Percentiles rank a stretch among this genome's conserved stretches.
These are phyloP conservation scores for Rubia balearica DNA, from an alignment of 305 asterid species.

Conservation along the genomic window DNA sequence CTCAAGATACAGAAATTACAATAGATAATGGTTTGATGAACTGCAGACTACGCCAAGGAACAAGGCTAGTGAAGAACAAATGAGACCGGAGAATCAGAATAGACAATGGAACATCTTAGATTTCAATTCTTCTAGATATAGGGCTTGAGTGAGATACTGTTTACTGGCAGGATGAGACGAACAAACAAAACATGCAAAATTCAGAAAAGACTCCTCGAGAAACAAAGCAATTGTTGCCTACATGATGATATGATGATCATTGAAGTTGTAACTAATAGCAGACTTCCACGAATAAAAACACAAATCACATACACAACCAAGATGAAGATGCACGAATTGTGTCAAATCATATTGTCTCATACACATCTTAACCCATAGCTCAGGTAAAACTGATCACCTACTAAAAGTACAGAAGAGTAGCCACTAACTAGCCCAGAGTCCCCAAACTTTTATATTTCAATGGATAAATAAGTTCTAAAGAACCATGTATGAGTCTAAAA, in stretches of 20 bases:
- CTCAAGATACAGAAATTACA: background rate
- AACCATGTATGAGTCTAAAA: background rate
- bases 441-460: background rate
- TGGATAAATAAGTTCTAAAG: background rate
- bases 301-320: background rate
- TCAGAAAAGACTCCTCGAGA: background rate
- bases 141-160: background rate
- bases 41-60: background rate
- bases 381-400: background rate
- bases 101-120: background rate
- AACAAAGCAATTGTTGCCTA: background rate
- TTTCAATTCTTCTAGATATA: background rate
- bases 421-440: background rate
- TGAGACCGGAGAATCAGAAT: background rate
- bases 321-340: background rate
- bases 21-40: background rate
- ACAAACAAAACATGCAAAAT: background rate
- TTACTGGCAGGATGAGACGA: background rate
- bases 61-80: background rate
- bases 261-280: background rate
- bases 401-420: background rate
- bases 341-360: background rate
- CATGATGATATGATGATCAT: background rate
- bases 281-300: background rate
- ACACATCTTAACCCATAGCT: background rate